Evolutionary conservation across 192 early-diverging fungal genomes (phyloP).

Genomic region (Chytriomyces hyalinus): DNA sequence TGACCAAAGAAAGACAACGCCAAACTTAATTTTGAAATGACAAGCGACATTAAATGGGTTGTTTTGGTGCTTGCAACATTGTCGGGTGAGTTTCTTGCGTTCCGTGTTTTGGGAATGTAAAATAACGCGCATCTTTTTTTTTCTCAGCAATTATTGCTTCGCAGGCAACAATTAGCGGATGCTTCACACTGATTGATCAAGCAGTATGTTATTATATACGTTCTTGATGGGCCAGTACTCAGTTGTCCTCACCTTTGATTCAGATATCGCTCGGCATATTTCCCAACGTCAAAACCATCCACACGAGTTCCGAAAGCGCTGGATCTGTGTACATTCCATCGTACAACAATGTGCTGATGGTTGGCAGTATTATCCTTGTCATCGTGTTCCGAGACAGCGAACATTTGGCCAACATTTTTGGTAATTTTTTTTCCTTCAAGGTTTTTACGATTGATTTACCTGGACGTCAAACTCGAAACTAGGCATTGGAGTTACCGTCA

Average conservation of each 20-base stretch:
- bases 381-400: conserved; percentile 46
- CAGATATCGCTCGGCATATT: conserved; percentile 59
- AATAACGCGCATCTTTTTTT: neutral
- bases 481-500: conserved; percentile 46
- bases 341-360: conserved; percentile 55
- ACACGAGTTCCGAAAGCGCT: conserved; percentile 42
- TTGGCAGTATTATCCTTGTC: conserved; percentile 45
- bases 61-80: conserved; percentile 57
- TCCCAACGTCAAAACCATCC: conserved; percentile 51
- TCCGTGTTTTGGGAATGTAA: neutral
- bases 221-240: neutral
- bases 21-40: conserved; percentile 5
- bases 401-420: conserved; percentile 52
- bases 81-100: conserved; percentile 40
- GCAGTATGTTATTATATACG: conserved; percentile 33
- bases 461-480: neutral
- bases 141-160: conserved; percentile 60
- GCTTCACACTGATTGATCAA: conserved; percentile 60
- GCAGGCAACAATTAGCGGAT: conserved; percentile 60
- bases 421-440: conserved; percentile 26
- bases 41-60: conserved; percentile 46
- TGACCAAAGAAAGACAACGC: no score
- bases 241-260: neutral
- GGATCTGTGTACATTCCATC: conserved; percentile 58
- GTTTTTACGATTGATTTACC: neutral